Base-by-base conservation (phyloP, 768 basidiomycete genomes). In the Kwoniella sp. region DNA sequence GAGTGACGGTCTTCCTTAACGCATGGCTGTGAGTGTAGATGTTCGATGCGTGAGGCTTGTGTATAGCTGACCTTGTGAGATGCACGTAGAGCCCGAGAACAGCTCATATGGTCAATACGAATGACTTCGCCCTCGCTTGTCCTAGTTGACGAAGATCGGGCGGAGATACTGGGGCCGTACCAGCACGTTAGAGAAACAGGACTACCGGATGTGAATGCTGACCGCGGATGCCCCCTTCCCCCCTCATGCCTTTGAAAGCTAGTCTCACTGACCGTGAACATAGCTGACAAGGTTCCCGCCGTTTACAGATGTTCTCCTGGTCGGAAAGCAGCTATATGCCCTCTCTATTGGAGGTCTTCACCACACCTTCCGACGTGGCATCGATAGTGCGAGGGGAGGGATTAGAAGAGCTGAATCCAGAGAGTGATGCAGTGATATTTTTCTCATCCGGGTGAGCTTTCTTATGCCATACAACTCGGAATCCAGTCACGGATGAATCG, bases 391-490 rank as follows among this genome's bases (percentile, higher is more conserved):
- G 33, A 0, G 63, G 55, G 0, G 63, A 52, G 17, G 68, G 61
- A 0, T 17, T 74, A 13, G 60, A 65, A 27, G 27, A 9, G 0
- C 49, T 76, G 6, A 55, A 61, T 52, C 75, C 72, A 10, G 75
- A 77, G 56, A 68, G 67, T 27, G 75, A 74, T 50, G 75, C 67
- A 7, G 70, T 74, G 27, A 72, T 74, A 53, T 77, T 77, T 68
- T 77, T 74, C 47, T 68, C 75, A 15, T 74, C 72, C 33, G 74
- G 74, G 74, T 76, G 33, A 53, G 71, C 61, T 21, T 21, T 58
- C 13, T 1, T 19, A 21, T 22, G 17, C 57, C 17, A 30, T 2
- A 0, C 26, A 27, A 21, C 21, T 12, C 22, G 19, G 22, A 21
- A n/a, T 22, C 9, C 25, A 7, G 52, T 53, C 55, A 19, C 2